These are phyloP conservation scores for Tremellales sp. DNA, from an alignment of 1,284 basidiomycete species.

Conservation along the genomic window DNA sequence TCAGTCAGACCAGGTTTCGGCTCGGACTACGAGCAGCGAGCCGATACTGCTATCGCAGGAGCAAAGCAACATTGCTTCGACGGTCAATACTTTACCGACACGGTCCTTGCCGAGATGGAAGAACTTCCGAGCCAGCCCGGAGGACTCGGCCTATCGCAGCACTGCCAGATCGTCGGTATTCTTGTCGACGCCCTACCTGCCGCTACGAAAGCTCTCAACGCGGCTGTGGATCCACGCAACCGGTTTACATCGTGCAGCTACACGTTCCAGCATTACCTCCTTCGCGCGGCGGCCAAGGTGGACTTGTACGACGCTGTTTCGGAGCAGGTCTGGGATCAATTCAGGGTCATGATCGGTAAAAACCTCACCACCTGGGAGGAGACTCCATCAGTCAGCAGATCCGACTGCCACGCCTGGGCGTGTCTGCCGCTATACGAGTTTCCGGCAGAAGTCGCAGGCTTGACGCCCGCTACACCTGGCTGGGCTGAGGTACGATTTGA, in stretches of 20 bases:
- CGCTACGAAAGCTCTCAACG: conserved; percentile 10
- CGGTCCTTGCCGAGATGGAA: conserved; percentile 9
- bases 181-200: conserved; percentile 4
- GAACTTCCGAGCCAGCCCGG: conserved; percentile 2
- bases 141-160: conserved; percentile 28
- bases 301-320: conserved; percentile 19
- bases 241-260: conserved; percentile 22
- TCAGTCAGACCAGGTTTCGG: conserved; percentile 16
- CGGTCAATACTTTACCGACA: conserved; percentile 24
- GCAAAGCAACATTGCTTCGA: conserved; percentile 27
- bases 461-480: conserved; percentile 9
- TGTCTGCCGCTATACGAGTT: conserved; percentile 28
- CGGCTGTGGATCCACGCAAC: conserved; percentile 6
- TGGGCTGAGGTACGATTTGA: neutral
- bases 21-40: conserved; percentile 17
- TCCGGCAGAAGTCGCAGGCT: conserved; percentile 23
- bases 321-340: conserved; percentile 9
- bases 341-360: conserved; percentile 22
- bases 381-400: conserved; percentile 24
- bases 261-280: conserved; percentile 28
- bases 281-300: conserved; percentile 21
- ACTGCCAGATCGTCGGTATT: conserved; percentile 27
- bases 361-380: conserved; percentile 32
- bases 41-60: conserved; percentile 11
- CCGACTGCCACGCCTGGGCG: conserved; percentile 34